These are phyloP conservation scores for Thermothelomyces thermophilus DNA, from an alignment of 2,329 filamentous ascomycete genomes.

Conservation along the genomic window DNA sequence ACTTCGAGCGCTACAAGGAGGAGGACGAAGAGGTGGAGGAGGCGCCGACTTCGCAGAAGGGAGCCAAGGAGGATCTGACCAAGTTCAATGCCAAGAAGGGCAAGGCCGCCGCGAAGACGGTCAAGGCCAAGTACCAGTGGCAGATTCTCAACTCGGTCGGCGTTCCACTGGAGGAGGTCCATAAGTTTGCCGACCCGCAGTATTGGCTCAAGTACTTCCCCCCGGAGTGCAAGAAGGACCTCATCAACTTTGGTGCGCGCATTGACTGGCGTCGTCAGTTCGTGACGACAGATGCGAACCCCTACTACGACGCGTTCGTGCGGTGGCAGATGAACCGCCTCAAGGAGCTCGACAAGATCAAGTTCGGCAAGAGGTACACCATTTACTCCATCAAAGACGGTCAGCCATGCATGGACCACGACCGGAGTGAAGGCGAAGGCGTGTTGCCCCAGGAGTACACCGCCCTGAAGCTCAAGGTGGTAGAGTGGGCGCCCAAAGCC, in stretches of 20 bases:
- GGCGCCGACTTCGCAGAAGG: constrained; percentile 51
- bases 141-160: constrained; percentile 85
- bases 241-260: constrained; percentile 75
- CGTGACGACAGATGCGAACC: constrained; percentile 93
- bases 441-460: constrained; percentile 87
- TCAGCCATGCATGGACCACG: constrained; percentile 83
- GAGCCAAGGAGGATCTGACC: constrained; percentile 68
- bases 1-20: constrained; percentile 72
- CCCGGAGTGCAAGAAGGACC: constrained; percentile 68
- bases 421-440: constrained; percentile 73
- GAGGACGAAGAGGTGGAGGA: constrained; percentile 50
- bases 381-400: constrained; percentile 88
- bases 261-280: constrained; percentile 93
- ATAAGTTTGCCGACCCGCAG: constrained; percentile 84
- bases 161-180: constrained; percentile 80
- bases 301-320: constrained; percentile 92
- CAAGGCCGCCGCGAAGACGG: constrained; percentile 82
- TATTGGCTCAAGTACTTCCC: constrained; percentile 77
- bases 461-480: constrained; percentile 81
- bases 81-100: constrained; percentile 92
- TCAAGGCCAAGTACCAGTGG: constrained; percentile 93
- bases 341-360: constrained; percentile 84
- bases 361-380: constrained; percentile 77
- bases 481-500: constrained; percentile 79
- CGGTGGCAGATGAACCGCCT: constrained; percentile 96